Base-by-base conservation (phyloP, 2,329 filamentous ascomycete species). In the Penicillium sp. region DNA sequence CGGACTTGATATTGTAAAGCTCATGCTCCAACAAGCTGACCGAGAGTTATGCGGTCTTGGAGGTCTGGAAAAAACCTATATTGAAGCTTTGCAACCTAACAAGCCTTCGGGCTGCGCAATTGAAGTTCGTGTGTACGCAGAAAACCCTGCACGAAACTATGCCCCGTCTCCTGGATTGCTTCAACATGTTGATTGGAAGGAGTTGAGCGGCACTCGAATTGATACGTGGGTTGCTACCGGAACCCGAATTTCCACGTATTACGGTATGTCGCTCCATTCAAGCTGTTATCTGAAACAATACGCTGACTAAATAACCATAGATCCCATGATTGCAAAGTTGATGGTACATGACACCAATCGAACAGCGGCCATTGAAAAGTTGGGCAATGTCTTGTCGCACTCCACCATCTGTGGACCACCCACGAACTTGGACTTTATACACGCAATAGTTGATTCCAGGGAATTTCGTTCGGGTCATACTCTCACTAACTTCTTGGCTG, bases 1-100 rank as follows among this genome's bases (percentile, higher is more conserved):
- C 63, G 0, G 68, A 68, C 26, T 75, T 7, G 76, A 78, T 54
- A 54, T 77, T 9, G 74, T 77, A 24, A 4, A 48, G 24, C 42
- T 27, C 27, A 52, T 50, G 30, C 24, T 27, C 24, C 24, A 10
- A 27, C 24, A 27, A 27, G 24, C 24, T 6, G 24, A 27, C 24
- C 10, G 44, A 52, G 39, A 46, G 10, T 15, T 52, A 42, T 27
- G 46, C 39, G 15, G 43, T 50, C 34, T 34, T 20, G 32, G 32
- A 20, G 15, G 15, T 20, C 32, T n/a, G n/a, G n/a, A n/a, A n/a
- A n/a, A n/a, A n/a, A n/a, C n/a, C n/a, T n/a, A n/a, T n/a, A n/a
- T n/a, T n/a, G n/a, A n/a, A n/a, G 30, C 21, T 5, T 37, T 33
- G 18, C 7, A 20, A 8, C 24, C 42, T 1, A 49, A 39, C 20